Evolutionary conservation across 129 eudicot species (phyloP).

Genomic region (Centaurea solstitialis): DNA sequence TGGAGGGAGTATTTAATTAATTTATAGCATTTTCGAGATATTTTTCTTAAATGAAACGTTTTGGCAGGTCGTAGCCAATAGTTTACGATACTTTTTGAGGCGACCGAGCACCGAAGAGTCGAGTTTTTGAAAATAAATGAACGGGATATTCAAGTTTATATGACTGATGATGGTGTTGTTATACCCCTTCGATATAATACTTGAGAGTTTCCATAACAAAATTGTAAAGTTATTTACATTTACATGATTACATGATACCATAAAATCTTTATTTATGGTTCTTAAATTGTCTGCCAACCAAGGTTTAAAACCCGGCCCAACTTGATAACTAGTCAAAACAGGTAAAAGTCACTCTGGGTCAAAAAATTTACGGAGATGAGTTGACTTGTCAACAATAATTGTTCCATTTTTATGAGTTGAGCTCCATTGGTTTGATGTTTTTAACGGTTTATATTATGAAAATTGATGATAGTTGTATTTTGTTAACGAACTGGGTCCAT

Average conservation of each 20-base stretch:
- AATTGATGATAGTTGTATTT: too few relatives aligned
- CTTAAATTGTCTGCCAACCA: neutral
- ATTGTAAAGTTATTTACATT: slow-evolving; percentile 27
- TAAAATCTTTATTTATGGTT: slow-evolving; percentile 12
- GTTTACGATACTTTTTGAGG: slow-evolving; percentile 92
- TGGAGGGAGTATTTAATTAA: neutral
- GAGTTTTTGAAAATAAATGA: slow-evolving; percentile 60
- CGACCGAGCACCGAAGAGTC: slow-evolving; percentile 88
- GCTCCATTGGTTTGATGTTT: neutral
- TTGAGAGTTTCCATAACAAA: slow-evolving; percentile 25
- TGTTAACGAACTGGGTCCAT: too few relatives aligned
- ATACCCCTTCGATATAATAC: slow-evolving; percentile 16
- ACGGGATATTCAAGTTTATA: slow-evolving; percentile 9
- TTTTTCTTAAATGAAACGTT: neutral
- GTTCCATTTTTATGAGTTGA: neutral
- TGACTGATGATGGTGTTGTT: slow-evolving; percentile 20
- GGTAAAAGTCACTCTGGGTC: neutral
- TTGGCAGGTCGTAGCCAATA: slow-evolving; percentile 79
- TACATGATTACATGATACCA: slow-evolving; percentile 30
- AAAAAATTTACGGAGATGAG: neutral
- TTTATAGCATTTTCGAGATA: neutral
- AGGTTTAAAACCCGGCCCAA: neutral
- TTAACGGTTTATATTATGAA: neutral
- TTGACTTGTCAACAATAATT: neutral
- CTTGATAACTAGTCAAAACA: neutral